Percentiles rank a stretch among this genome's conserved stretches.
Evolutionary conservation across 1,284 basidiomycete genomes (phyloP).

Genomic region (Rhodofomes roseus): DNA sequence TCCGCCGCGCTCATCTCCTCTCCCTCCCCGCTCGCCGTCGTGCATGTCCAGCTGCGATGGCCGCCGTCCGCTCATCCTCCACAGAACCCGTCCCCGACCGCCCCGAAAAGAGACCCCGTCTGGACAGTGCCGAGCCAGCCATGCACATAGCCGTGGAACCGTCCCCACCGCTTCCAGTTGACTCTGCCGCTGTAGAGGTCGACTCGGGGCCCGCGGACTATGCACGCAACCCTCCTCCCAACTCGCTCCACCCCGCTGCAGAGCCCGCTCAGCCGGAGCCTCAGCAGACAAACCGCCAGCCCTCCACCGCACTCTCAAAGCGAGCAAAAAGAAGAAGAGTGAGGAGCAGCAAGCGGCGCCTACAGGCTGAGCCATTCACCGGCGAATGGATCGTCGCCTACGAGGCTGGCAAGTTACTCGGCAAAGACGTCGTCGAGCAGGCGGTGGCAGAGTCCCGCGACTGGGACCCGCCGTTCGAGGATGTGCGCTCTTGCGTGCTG

Average conservation of each 20-base stretch:
- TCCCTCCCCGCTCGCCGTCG: background rate
- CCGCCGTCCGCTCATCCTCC: background rate
- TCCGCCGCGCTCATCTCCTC: background rate
- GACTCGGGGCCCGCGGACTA: background rate
- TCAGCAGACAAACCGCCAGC: too few species aligned
- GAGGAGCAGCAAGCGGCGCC: slow-evolving; percentile 10
- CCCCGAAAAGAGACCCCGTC: slow-evolving; percentile 38
- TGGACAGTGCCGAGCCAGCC: slow-evolving; percentile 20
- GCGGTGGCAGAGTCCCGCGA: slow-evolving; percentile 48
- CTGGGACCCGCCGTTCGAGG: slow-evolving; percentile 57
- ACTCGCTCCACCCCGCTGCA: background rate
- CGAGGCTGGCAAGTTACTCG: slow-evolving; percentile 70
- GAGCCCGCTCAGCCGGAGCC: background rate
- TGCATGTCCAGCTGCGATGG: background rate
- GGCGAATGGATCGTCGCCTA: slow-evolving; percentile 72
- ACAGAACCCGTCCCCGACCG: slow-evolving; percentile 1
- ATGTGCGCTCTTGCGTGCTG: slow-evolving; percentile 38
- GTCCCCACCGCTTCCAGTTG: background rate
- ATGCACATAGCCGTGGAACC: slow-evolving; percentile 7
- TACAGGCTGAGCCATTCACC: slow-evolving; percentile 60
- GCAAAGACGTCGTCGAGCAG: slow-evolving; percentile 50
- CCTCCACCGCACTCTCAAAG: too few species aligned
- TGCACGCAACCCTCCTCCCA: background rate
- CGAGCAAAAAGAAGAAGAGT: slow-evolving; percentile 7
- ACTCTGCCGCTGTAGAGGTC: background rate